phyloP scores from a whole-genome alignment of 805 yeast genomes.

The Pichia membranifaciens region DNA sequence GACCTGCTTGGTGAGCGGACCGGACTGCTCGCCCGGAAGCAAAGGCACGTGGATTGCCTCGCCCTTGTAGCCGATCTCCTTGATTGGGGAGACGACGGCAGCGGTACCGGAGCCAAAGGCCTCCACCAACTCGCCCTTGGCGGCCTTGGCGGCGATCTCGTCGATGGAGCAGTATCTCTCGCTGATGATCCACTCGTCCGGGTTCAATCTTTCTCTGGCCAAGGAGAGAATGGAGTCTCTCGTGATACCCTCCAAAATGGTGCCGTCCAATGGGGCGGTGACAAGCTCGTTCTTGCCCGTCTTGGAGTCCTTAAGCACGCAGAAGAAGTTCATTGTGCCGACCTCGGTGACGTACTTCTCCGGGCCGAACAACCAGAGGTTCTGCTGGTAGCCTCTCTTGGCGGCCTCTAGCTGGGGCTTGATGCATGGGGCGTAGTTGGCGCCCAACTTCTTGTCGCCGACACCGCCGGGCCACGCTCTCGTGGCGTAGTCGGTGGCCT shows the following conservation, averaged over 20 bases:
- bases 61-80: slow-evolving; percentile 77
- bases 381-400: slow-evolving; percentile 86
- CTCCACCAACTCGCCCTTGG: slow-evolving; percentile 79
- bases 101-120: slow-evolving; percentile 98
- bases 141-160: slow-evolving; percentile 75
- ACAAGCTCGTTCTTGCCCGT: slow-evolving; percentile 86
- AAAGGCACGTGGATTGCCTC: slow-evolving; percentile 72
- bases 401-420: slow-evolving; percentile 90
- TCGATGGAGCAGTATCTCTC: slow-evolving; percentile 80
- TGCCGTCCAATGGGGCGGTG: slow-evolving; percentile 96
- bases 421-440: slow-evolving; percentile 95
- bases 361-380: slow-evolving; percentile 92
- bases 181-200: slow-evolving; percentile 71
- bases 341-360: slow-evolving; percentile 88
- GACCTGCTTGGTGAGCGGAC: slow-evolving; percentile 70
- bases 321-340: slow-evolving; percentile 95
- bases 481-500: slow-evolving; percentile 92
- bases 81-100: slow-evolving; percentile 91
- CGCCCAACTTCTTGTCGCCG: slow-evolving; percentile 95
- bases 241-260: slow-evolving; percentile 94
- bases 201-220: slow-evolving; percentile 68
- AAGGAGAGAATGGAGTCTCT: slow-evolving; percentile 80
- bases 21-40: slow-evolving; percentile 70
- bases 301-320: slow-evolving; percentile 68
- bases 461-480: slow-evolving; percentile 99